phyloP scores from a whole-genome alignment of 257 asterid species.

The Linderniella brevidens region DNA sequence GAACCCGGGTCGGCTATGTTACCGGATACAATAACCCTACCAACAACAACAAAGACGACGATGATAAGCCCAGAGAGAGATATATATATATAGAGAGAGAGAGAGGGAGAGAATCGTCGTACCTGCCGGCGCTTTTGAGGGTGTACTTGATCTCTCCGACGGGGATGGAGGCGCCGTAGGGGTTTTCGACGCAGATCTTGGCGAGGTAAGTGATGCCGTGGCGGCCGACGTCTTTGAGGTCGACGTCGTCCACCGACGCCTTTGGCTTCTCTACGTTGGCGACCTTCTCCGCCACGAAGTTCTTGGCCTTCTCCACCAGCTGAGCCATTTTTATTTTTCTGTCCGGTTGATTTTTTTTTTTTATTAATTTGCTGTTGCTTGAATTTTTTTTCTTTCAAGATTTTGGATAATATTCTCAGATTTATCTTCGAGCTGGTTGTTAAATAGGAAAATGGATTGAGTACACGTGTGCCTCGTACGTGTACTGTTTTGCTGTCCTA shows the following conservation, averaged over 20 bases:
- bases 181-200: constrained; percentile 36
- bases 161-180: constrained; percentile 44
- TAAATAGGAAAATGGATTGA: too few species aligned
- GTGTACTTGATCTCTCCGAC: constrained; percentile 43
- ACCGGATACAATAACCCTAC: constrained; percentile 56
- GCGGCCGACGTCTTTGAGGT: constrained; percentile 37
- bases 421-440: too few species aligned
- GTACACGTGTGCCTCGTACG: too few species aligned
- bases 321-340: too few species aligned
- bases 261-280: constrained; percentile 44
- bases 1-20: constrained; percentile 70
- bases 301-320: constrained; percentile 45
- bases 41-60: background rate
- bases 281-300: constrained; percentile 33
- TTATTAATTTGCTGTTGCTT: too few species aligned
- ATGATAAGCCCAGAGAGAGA: background rate
- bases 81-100: background rate
- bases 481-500: too few species aligned
- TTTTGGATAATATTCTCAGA: too few species aligned
- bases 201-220: constrained; percentile 45
- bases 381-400: too few species aligned
- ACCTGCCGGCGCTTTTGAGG: constrained; percentile 55
- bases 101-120: too few species aligned
- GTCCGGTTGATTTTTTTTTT: too few species aligned
- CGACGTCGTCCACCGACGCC: constrained; percentile 51